Base-by-base conservation (phyloP, 495 filamentous ascomycete species). In the Margaritispora aquatica region DNA sequence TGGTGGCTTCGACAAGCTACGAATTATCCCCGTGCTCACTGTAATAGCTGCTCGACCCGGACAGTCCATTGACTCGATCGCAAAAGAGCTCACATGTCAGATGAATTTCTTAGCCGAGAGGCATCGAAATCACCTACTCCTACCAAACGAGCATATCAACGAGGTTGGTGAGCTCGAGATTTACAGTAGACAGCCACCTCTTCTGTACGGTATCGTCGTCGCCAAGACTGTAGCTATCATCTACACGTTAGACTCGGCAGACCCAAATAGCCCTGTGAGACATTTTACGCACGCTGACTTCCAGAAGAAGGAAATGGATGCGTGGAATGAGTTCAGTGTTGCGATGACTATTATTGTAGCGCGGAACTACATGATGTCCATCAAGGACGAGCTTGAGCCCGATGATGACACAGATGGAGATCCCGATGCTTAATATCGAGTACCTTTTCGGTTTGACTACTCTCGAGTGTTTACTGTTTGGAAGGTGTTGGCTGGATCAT, bases 131-230 rank as follows among this genome's bases (percentile, higher is more conserved):
- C 5, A 51, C 13, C 51, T 66, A 29, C 41, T 27, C 17, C 36
- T 63, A 22, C 27, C 50, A 51, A 51, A 56, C n/a, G 54, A 41
- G 21, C 31, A 34, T 2, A 49, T 57, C 38, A 55, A 63, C 50
- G 54, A 58, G 19, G 9, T 54, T 10, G 62, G 52, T 19, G 51
- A 61, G 19, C 52, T 65, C 38, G 46, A 59, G 47, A 24, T 50
- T 20, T 66, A 64, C 41, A 54, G 36, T 11, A 52, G 66, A 57
- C 60, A 7, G 23, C 66, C 61, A 46, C 66, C 66, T 23, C 49
- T 69, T 11, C 58, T 75, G 22, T 75, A 74, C 51, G 73, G 72
- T 23, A 64, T 75, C 46, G 68, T 73, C 41, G 60, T 75, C 19
- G 66, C 66, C 34, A 65, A 71, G 26, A 60, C 61, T 48, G 58